Conservation (phyloP, 1,284 basidiomycete species). For the Golubevia pallescens region DNA sequence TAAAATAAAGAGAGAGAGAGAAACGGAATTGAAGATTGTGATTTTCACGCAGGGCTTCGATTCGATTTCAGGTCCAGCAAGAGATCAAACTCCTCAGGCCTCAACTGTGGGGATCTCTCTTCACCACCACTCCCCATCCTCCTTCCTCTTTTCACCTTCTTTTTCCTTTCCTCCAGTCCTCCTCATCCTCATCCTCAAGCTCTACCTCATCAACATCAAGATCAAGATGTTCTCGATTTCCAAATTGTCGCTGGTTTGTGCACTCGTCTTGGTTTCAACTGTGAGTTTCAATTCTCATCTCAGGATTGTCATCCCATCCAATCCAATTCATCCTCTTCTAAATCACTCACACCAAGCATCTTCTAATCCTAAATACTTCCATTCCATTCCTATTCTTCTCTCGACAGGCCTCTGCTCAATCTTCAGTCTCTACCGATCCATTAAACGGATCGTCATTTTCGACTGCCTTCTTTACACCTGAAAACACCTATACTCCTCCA, state of each 20-base stretch:
- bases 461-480: constrained; percentile 19
- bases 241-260: background rate
- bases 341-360: no score
- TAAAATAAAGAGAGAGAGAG: no score
- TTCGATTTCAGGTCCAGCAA: no score
- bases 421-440: constrained; percentile 17
- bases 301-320: background rate
- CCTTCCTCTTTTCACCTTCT: no score
- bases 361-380: no score
- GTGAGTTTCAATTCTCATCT: background rate
- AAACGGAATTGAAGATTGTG: no score
- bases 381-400: no score
- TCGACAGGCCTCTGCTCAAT: background rate
- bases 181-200: background rate
- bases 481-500: constrained; percentile 29
- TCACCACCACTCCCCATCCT: background rate
- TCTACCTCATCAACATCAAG: background rate
- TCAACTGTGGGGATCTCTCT: no score
- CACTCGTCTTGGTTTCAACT: background rate
- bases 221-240: background rate
- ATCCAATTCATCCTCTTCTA: background rate
- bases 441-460: constrained; percentile 29
- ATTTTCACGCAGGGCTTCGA: no score
- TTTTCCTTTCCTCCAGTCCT: background rate
- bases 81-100: no score